Percentiles rank a stretch among this genome's conserved stretches.
These are phyloP conservation scores for Evansstolkia leycettana DNA, from an alignment of 495 filamentous ascomycete species.

Conservation along the genomic window DNA sequence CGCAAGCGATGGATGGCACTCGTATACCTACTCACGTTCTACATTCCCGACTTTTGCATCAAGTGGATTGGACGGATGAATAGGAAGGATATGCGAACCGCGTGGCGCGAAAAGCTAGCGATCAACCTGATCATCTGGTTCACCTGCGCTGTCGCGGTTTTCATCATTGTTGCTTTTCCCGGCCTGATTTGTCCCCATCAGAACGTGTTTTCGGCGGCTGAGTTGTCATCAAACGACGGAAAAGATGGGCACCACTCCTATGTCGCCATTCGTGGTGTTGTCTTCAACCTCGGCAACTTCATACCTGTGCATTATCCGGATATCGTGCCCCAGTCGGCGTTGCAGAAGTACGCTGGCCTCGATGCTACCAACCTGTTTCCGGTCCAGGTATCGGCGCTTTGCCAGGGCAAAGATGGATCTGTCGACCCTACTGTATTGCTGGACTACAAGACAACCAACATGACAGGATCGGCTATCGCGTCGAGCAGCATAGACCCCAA, in stretches of 20 bases:
- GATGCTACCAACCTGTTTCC: slow-evolving; percentile 88
- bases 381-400: slow-evolving; percentile 86
- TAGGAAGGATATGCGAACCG: slow-evolving; percentile 83
- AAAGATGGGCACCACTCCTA: slow-evolving; percentile 52
- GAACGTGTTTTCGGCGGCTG: slow-evolving; percentile 68
- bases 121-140: slow-evolving; percentile 99
- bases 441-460: slow-evolving; percentile 69
- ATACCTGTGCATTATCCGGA: slow-evolving; percentile 69
- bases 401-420: slow-evolving; percentile 56
- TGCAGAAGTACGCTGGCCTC: slow-evolving; percentile 70
- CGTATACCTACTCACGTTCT: slow-evolving; percentile 80
- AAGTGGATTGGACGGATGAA: slow-evolving; percentile 70
- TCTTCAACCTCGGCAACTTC: slow-evolving; percentile 72
- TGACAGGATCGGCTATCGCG: slow-evolving; percentile 48
- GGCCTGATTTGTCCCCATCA: slow-evolving; percentile 83
- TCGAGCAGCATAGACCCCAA: slow-evolving; percentile 61
- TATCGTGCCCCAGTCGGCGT: slow-evolving; percentile 50
- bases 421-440: slow-evolving; percentile 64
- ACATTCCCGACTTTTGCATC: slow-evolving; percentile 75
- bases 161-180: slow-evolving; percentile 85
- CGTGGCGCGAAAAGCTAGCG: slow-evolving; percentile 94
- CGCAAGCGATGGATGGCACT: slow-evolving; percentile 86
- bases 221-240: slow-evolving; percentile 64
- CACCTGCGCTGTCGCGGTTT: slow-evolving; percentile 61
- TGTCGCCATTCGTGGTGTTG: slow-evolving; percentile 74